Base-by-base conservation (phyloP, 768 basidiomycete genomes). In the Hericium rajendrae region DNA sequence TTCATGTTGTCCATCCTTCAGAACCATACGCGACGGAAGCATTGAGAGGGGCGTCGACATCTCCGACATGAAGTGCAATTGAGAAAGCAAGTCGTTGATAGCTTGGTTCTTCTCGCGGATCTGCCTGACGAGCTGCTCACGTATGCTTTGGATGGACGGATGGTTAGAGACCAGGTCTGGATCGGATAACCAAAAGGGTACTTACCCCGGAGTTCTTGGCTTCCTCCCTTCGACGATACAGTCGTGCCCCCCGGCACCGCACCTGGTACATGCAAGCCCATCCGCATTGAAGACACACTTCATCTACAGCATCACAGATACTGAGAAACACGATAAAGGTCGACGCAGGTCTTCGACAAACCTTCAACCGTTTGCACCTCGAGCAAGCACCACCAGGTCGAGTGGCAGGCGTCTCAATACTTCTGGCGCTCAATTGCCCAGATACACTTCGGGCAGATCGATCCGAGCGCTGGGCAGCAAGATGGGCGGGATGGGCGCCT, bases 201-300 rank as follows among this genome's bases (percentile, higher is more conserved):
- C 67, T 39, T 49, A 69, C 70, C 70, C 70, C 3, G 70, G 70
- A 4, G 70, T 68, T 54, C 70, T 65, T 10, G 70, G 68, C 59
- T 71, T 71, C 16, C 70, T 62, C 1, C 70, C 70, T 39, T 66
- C 66, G 8, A 71, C 69, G 43, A 66, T 50, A 51, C 70, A 71
- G 13, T 66, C 60, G 50, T 69, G 69, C 9, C 64, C 63, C 16
- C 68, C 67, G 4, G 65, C 59, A 13, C 62, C 64, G 16, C 62
- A 63, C 2, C 62, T 56, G 13, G 55, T 48, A 15, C 62, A 63
- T 2, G 53, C 56, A 13, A 51, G 60, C 3, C 49, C 24, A n/a
- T 59, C 60, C 10, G 55, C 11, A 24, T 54, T 53, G 15, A 63
- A 63, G 2, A 60, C 53, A 49, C 62, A 63, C 15, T 55, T 62